Evolutionary conservation across 1,139 yeast species (phyloP).

Genomic region (Debaryomyces sp.): DNA sequence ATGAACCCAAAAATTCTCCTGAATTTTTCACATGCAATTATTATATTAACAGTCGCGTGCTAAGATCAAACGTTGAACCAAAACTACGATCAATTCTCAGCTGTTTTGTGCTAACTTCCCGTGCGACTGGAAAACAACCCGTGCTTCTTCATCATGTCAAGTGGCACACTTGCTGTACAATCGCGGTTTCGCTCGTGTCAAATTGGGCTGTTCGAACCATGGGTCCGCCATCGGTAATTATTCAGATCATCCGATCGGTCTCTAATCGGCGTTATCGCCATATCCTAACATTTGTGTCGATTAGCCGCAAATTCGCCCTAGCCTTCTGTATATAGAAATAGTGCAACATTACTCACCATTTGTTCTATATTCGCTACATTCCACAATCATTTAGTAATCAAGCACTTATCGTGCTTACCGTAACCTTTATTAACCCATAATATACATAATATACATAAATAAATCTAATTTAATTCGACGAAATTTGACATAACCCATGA

Average conservation of each 20-base stretch:
- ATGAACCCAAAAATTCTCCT: background rate
- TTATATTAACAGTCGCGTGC: background rate
- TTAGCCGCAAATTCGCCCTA: conserved; percentile 7
- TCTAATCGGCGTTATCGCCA: background rate
- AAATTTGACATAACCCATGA: conserved; percentile 29
- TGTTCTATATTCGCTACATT: background rate
- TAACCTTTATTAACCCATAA: conserved; percentile 6
- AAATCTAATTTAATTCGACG: conserved; percentile 1
- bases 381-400: background rate
- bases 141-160: background rate
- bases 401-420: background rate
- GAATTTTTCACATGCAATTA: background rate
- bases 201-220: background rate
- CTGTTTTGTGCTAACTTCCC: background rate
- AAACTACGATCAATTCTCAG: no score
- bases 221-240: background rate
- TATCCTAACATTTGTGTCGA: background rate
- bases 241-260: background rate
- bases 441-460: conserved; percentile 3
- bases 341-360: conserved; percentile 5
- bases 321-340: background rate
- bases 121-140: background rate
- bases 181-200: background rate
- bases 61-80: background rate
- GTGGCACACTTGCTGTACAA: background rate